Evolutionary conservation across 371 early-diverging fungal species (phyloP).

Genomic region (Cokeromyces recurvatus): DNA sequence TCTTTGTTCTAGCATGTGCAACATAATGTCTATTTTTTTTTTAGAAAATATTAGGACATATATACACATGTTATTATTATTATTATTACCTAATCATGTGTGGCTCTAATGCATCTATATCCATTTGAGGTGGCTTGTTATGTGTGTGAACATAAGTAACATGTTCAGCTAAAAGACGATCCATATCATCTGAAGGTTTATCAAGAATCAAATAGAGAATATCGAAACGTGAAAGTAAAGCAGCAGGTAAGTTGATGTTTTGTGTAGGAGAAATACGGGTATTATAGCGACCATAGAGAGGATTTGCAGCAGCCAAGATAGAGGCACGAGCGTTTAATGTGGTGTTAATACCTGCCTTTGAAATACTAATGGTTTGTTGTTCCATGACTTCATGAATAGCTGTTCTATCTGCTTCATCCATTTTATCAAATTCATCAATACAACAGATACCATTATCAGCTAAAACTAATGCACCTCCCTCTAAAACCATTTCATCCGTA

Average conservation of each 20-base stretch:
- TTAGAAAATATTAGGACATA: too few relatives aligned
- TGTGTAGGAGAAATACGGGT: slow-evolving; percentile 72
- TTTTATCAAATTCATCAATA: slow-evolving; percentile 95
- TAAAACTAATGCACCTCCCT: slow-evolving; percentile 90
- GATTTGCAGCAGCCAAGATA: slow-evolving; percentile 91
- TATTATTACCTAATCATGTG: slow-evolving; percentile 67
- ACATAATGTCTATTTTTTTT: slow-evolving; percentile 71
- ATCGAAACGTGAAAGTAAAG: slow-evolving; percentile 97
- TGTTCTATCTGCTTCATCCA: slow-evolving; percentile 86
- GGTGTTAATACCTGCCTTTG: slow-evolving; percentile 93
- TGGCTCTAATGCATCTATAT: slow-evolving; percentile 63
- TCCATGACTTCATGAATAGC: slow-evolving; percentile 97
- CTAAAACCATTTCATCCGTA: slow-evolving; percentile 86
- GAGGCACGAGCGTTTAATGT: slow-evolving; percentile 90
- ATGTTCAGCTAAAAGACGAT: slow-evolving; percentile 81
- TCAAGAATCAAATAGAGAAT: slow-evolving; percentile 90
- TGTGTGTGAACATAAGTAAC: slow-evolving; percentile 90
- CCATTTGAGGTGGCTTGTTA: slow-evolving; percentile 68
- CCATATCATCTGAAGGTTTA: slow-evolving; percentile 68
- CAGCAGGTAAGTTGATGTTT: slow-evolving; percentile 96
- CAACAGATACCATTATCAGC: slow-evolving; percentile 93
- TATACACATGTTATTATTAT: too few relatives aligned
- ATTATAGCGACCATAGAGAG: slow-evolving; percentile 85
- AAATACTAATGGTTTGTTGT: slow-evolving; percentile 91
- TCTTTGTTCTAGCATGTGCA: slow-evolving; percentile 71